Percentiles rank a stretch among this genome's conserved stretches.
Evolutionary conservation across 2,329 filamentous ascomycete genomes (phyloP).

Genomic region (Sporothrix inflata): DNA sequence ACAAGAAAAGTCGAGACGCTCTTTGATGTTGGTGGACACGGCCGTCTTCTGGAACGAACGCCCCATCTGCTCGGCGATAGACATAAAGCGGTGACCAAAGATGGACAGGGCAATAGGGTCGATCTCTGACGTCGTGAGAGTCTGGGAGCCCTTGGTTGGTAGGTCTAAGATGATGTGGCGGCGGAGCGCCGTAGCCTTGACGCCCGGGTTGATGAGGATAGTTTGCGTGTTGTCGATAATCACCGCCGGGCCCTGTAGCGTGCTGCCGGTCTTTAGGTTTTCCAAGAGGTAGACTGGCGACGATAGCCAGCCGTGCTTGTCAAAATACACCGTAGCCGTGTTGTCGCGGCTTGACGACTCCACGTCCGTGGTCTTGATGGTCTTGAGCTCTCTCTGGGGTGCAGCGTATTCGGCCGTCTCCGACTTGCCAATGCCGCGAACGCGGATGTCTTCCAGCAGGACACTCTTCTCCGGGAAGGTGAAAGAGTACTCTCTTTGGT

Average conservation of each 20-base stretch:
- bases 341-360: constrained; percentile 42
- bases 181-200: constrained; percentile 75
- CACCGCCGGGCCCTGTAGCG: constrained; percentile 77
- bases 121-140: constrained; percentile 48
- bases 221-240: constrained; percentile 87
- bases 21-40: constrained; percentile 29
- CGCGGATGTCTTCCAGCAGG: constrained; percentile 86
- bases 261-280: constrained; percentile 68
- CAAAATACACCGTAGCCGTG: constrained; percentile 76
- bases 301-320: constrained; percentile 66
- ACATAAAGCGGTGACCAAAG: constrained; percentile 31
- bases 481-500: constrained; percentile 91
- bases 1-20: constrained; percentile 55
- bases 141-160: constrained; percentile 44
- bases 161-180: constrained; percentile 84
- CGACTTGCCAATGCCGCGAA: constrained; percentile 75
- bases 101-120: constrained; percentile 62
- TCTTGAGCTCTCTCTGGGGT: constrained; percentile 76
- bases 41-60: constrained; percentile 27
- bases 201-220: constrained; percentile 80
- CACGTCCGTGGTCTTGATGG: constrained; percentile 58
- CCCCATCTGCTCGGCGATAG: constrained; percentile 30
- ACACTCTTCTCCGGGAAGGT: constrained; percentile 83
- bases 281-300: constrained; percentile 83
- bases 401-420: constrained; percentile 41